Base-by-base conservation (phyloP, 2,329 filamentous ascomycete genomes). In the Talaromyces verruculosus region DNA sequence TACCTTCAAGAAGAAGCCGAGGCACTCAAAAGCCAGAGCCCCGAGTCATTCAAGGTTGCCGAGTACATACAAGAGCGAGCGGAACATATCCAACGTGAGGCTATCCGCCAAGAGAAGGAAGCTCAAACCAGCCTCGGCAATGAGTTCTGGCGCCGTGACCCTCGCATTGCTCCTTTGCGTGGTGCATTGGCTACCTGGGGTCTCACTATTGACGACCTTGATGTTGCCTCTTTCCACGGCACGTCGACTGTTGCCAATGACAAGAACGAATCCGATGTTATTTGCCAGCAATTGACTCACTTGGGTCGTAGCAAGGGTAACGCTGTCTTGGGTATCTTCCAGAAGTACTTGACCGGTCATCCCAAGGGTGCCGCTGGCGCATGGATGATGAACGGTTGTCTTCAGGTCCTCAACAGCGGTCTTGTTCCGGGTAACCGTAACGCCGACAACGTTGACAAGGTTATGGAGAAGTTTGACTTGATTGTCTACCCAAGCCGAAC, bases 321-420 rank as follows among this genome's bases (percentile, higher is more conserved):
- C 75, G 93, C 95, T 37, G 85, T 99, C 15, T 82, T 98, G 70
- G 95, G 93, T 84, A 93, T 99, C 78, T 99, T 98, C 91, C 95
- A 99, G 83, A 99, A 99, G 82, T 98, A 96, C 80, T 89, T 99
- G 68, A 99, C 96, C 64, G 95, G 95, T 80, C 95, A 99, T 79
- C 95, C 95, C 75, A 99, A 99, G 88, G 95, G 95, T 89, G 94
- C 95, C 74, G 95, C 95, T 67, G 95, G 95, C 84, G 95, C 94
- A 59, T 99, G 95, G 93, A 99, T 99, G 95, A 89, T 99, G 87
- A 99, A 99, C 84, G 95, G 95, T 71, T 95, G 92, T 79, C 84
- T 99, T 78, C 95, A 99, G 80, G 92, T 97, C 55, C 87, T 99
- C 73, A 96, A 98, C 84, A 90, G 87, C 61, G 95, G 95, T 75